Percentiles rank a stretch among this genome's conserved stretches.
These are phyloP conservation scores for Effrenium voratum DNA, from an alignment of 73 alveolate genomes.

Conservation along the genomic window DNA sequence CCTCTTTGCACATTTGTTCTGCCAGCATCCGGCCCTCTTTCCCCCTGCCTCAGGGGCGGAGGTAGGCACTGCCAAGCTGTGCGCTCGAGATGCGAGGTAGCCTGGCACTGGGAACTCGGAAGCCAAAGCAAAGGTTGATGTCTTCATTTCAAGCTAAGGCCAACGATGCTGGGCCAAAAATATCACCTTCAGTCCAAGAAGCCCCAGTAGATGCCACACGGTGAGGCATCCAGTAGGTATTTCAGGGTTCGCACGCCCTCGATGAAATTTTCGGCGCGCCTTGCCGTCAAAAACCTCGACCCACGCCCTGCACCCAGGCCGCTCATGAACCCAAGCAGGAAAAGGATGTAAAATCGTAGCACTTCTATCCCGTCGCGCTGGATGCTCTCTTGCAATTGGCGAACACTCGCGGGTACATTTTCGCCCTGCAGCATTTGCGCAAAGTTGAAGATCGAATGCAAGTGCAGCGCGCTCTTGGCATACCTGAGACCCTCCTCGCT, in stretches of 20 bases:
- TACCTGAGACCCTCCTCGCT: constrained; percentile 29
- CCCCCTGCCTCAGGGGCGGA: constrained; percentile 59
- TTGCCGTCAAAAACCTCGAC: constrained; percentile 61
- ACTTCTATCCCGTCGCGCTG: constrained; percentile 71
- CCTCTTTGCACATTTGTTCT: no score
- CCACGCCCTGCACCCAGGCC: constrained; percentile 83
- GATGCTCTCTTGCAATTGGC: constrained; percentile 71
- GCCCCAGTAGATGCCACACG: constrained; percentile 91
- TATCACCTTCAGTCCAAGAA: background rate
- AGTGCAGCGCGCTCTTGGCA: constrained; percentile 50
- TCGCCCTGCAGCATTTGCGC: constrained; percentile 94
- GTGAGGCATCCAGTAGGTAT: constrained; percentile 69
- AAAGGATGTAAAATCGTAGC: constrained; percentile 71
- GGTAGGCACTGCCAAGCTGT: constrained; percentile 49
- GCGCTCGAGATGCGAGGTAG: constrained; percentile 61
- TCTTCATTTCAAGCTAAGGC: background rate
- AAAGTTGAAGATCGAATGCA: constrained; percentile 73
- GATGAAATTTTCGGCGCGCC: constrained; percentile 70
- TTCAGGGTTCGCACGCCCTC: constrained; percentile 75
- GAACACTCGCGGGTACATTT: constrained; percentile 80
- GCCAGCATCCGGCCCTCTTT: no score
- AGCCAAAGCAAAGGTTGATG: background rate
- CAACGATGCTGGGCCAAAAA: background rate
- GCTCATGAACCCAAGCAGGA: constrained; percentile 82
- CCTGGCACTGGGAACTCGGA: background rate